Base-by-base conservation (phyloP, 2,329 filamentous ascomycete species). In the Phaeomoniella chlamydospora region DNA sequence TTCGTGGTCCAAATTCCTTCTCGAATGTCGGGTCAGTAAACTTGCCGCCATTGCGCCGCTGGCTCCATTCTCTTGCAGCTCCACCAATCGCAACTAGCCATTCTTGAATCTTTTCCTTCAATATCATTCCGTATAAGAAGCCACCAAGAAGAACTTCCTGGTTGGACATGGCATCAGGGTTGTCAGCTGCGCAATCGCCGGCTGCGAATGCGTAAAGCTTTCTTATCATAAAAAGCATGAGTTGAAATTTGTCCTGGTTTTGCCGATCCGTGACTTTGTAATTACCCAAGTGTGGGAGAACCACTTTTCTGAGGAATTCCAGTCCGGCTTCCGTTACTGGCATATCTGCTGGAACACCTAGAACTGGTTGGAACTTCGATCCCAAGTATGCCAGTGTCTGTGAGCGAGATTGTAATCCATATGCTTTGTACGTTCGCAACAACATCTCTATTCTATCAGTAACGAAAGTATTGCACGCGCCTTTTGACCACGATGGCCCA, bases 91-190 rank as follows among this genome's bases (percentile, higher is more conserved):
- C 74, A n/a, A 70, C 67, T 13, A 98, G 65, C 64, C 88, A 85
- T 54, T 96, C 90, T 41, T 98, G 88, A 6, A 98, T 65, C 39
- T 80, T 76, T 57, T 98, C 90, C 63, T 98, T 98, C 46, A 98
- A 64, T 36, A 98, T 86, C 76, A 90, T 88, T 38, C 84, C 84
- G 53, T 93, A 98, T 10, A 98, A 64, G 52, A 93, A 93, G 5
- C 90, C 88, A 36, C 88, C 88, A 2, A 98, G 72, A 15, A 98
- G 67, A 39, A 96, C 80, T 58, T 98, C 90, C 53, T 98, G 90
- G 57, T 92, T 94, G 50, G 93, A 87, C 13, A 94, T 80, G 9
- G 90, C 85, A 70, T 98, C 90, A 1, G 90, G 88, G 52, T 98
- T 96, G 63, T 98, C 90, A 3, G 87, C 76, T 3, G 85, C 72